Base-by-base conservation (phyloP, 106 monocot species). In the Narthecium ossifragum region DNA sequence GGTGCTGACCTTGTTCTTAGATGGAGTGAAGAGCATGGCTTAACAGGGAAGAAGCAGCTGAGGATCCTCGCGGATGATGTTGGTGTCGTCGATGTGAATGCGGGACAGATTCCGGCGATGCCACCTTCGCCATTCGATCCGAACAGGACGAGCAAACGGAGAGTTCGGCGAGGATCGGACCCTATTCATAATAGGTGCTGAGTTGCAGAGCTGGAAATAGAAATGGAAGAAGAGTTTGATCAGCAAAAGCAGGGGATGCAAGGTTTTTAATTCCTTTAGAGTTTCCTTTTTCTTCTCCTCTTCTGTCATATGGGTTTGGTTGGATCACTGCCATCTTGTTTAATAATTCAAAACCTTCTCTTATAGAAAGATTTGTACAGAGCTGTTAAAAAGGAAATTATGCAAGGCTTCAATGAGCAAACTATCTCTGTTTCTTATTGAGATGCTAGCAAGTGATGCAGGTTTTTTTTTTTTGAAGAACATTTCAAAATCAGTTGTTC, bases 171-270 rank as follows among this genome's bases (percentile, higher is more conserved):
- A 64, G 84, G 89, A 36, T 90, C 84, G 1, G 81, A 90, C 68
- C 89, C 89, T 48, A 90, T 90, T 55, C 89, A 90, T 64, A 90
- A 90, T 59, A 71, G 84, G 57, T 66, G 81, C 53, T 81, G 70
- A 75, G 43, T 4, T 43, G 43, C 43, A 37, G 5, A 17, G 43
- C 14, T 43, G 43, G 18, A 18, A 27, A 17, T n/a, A 30, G 45
- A 61, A 27, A 7, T 28, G 7, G n/a, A 36, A 36, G 9, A 40
- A 22, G 24, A 32, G 34, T 30, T 32, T 28, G 21, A 17, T 8
- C 18, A 14, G 41, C 10, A 62, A 33, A 4, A 17, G 45, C 2
- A 46, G 61, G 34, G 15, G 48, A 40, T 55, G 47, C 34, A 43
- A 70, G 60, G 37, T 66, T 67, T 57, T 27, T 61, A n/a, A n/a